Evolutionary conservation across 192 early-diverging fungal genomes (phyloP), one percentile per base, ranked within the genome.

Genomic region (Borealophlyctis nickersoniae): DNA sequence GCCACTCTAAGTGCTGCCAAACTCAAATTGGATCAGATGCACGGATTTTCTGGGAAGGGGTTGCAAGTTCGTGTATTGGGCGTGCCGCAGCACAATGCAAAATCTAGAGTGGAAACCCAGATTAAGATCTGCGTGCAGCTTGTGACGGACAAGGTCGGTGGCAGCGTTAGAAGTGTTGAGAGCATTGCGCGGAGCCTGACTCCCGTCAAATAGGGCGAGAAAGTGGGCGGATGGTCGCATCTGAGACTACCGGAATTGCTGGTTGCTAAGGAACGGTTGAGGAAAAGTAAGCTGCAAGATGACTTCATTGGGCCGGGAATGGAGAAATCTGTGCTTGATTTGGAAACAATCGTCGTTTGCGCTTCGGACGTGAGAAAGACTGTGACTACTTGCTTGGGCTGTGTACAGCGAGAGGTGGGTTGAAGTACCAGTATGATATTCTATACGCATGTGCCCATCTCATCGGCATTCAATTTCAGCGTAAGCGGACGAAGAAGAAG

Each of bases 31-130:
- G 69, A 70, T 29, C 22, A 5, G 2, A 49, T 50, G 62, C 36
- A 59, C 33, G 26, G 39, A 19, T 63, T 70, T 35, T n/a, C 34
- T 11, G 56, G 52, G 49, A 51, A 49, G 35, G 69, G 69, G 7
- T 32, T 70, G 7, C 69, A 70, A 48, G 30, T 76, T 34, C 39
- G 72, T 22, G 67, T 79, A 35, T 65, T 79, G 14, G 77, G 77
- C 33, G 71, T 76, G 16, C 77, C 77, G 24, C 65, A 71, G 48
- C 64, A 69, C 29, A 73, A 79, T 36, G 77, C 78, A 35, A 92
- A 93, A 71, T 94, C 91, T 11, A 77, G 94, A 4, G 94, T 96
- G 36, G 93, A 98, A 76, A 98, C 95, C 23, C 95, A 95, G 75
- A 93, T 94, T 68, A 94, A 92, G 60, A 78, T 96, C 27, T 92